Conservation (phyloP, 345 rosid genomes). For the Toxicodendron radicans region DNA sequence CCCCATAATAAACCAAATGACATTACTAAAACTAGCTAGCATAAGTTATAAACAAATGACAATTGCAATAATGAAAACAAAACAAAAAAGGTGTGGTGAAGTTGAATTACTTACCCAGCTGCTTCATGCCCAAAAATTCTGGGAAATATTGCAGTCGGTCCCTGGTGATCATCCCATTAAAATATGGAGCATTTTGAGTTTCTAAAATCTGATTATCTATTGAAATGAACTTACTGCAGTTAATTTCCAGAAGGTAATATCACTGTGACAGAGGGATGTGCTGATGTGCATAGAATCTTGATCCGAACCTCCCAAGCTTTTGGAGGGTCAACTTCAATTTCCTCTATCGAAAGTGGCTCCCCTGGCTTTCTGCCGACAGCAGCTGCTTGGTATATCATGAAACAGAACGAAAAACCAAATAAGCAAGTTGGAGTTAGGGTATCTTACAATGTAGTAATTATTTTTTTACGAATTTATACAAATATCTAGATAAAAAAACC, state of each 20-base stretch:
- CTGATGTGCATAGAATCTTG: constrained; percentile 67
- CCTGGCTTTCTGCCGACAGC: constrained; percentile 58
- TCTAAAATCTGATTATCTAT: neutral
- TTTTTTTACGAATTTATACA: neutral
- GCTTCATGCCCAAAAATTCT: constrained; percentile 91
- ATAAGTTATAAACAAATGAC: no score
- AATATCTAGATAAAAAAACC: constrained; percentile 32
- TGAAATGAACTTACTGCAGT: constrained; percentile 29
- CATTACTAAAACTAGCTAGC: no score
- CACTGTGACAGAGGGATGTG: constrained; percentile 70
- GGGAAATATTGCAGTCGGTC: constrained; percentile 36
- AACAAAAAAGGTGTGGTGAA: neutral
- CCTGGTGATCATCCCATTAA: constrained; percentile 33
- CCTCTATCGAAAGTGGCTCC: constrained; percentile 54
- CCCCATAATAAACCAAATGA: neutral
- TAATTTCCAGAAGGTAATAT: constrained; percentile 50
- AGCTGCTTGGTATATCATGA: constrained; percentile 31
- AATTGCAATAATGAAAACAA: no score
- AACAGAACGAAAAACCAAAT: neutral
- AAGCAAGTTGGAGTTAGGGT: no score
- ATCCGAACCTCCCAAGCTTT: constrained; percentile 67
- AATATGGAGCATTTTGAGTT: neutral
- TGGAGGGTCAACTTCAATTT: constrained; percentile 72
- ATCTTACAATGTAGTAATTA: no score
- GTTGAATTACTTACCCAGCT: constrained; percentile 55